Evolutionary conservation across 768 basidiomycete genomes (phyloP).

Genomic region (Termitomyces sp.): DNA sequence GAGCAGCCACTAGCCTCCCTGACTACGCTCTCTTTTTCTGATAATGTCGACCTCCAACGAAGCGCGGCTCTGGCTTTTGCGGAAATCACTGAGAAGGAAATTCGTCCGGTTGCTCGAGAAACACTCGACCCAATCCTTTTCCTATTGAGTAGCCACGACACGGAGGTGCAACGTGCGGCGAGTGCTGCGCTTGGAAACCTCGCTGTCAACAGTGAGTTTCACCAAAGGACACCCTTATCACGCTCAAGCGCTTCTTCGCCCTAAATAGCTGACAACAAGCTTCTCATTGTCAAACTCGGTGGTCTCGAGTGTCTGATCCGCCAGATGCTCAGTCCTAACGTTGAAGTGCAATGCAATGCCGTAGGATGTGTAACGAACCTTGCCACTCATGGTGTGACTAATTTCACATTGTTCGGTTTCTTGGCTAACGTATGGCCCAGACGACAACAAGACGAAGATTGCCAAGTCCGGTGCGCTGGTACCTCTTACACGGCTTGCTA

Average conservation of each 20-base stretch:
- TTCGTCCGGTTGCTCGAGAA: slow-evolving; percentile 91
- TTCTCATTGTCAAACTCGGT: slow-evolving; percentile 96
- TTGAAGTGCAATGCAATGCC: slow-evolving; percentile 99
- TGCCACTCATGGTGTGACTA: slow-evolving; percentile 81
- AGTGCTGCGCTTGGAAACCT: slow-evolving; percentile 96
- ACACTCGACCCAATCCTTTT: slow-evolving; percentile 98
- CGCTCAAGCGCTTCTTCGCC: slow-evolving; percentile 9
- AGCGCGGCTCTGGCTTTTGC: slow-evolving; percentile 98
- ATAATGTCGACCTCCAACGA: slow-evolving; percentile 98
- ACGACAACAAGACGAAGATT: slow-evolving; percentile 99
- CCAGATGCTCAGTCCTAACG: slow-evolving; percentile 98
- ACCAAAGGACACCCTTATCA: slow-evolving; percentile 1
- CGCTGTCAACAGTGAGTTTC: slow-evolving; percentile 88
- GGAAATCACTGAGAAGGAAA: slow-evolving; percentile 99
- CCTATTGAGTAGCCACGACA: slow-evolving; percentile 94
- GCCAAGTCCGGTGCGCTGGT: slow-evolving; percentile 99
- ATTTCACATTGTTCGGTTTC: slow-evolving; percentile 7
- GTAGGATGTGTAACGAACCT: slow-evolving; percentile 99
- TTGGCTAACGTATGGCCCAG: slow-evolving; percentile 32
- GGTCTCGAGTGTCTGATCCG: slow-evolving; percentile 97
- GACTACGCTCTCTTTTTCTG: slow-evolving; percentile 96
- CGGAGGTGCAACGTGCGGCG: slow-evolving; percentile 97
- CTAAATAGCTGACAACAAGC: slow-evolving; percentile 88
- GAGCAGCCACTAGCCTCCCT: slow-evolving; percentile 90
- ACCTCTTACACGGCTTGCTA: slow-evolving; percentile 90